Conservation (phyloP, 345 rosid species). For the Salix exigua region DNA sequence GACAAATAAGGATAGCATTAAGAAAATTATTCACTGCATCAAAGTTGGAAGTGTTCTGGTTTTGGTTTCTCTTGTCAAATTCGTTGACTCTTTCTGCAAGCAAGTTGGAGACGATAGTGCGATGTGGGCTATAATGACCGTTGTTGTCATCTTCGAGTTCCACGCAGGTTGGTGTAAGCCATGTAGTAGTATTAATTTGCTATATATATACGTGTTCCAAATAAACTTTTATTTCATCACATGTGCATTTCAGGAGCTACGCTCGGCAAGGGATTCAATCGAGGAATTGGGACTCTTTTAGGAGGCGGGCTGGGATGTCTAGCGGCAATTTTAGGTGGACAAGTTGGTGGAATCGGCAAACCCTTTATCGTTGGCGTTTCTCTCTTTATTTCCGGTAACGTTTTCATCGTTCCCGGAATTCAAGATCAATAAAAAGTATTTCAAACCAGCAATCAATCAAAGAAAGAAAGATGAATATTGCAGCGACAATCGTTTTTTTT, state of each 20-base stretch:
- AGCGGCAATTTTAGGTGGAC: slow-evolving; percentile 43
- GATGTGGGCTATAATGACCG: slow-evolving; percentile 81
- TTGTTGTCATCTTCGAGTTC: slow-evolving; percentile 71
- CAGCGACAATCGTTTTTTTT: not conserved
- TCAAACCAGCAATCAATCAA: not conserved
- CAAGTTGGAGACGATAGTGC: slow-evolving; percentile 64
- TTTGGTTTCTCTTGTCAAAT: slow-evolving; percentile 56
- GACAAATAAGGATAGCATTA: slow-evolving; percentile 21
- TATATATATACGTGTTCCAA: not conserved
- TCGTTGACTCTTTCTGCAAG: slow-evolving; percentile 46
- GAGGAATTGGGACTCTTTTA: slow-evolving; percentile 57
- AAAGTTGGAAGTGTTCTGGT: slow-evolving; percentile 66
- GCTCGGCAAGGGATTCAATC: slow-evolving; percentile 63
- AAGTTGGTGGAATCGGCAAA: slow-evolving; percentile 42
- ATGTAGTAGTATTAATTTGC: not conserved
- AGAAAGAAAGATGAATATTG: not conserved
- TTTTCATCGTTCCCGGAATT: not conserved
- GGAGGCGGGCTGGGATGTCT: slow-evolving; percentile 64
- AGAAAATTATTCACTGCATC: slow-evolving; percentile 45
- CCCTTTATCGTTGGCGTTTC: slow-evolving; percentile 38
- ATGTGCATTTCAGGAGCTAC: slow-evolving; percentile 49
- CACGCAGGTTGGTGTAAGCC: slow-evolving; percentile 44
- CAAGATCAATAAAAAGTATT: not conserved
- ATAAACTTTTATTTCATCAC: not conserved
- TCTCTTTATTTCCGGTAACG: slow-evolving; percentile 51